These are phyloP conservation scores for Petrea volubilis DNA, from an alignment of 257 asterid genomes.

Conservation along the genomic window DNA sequence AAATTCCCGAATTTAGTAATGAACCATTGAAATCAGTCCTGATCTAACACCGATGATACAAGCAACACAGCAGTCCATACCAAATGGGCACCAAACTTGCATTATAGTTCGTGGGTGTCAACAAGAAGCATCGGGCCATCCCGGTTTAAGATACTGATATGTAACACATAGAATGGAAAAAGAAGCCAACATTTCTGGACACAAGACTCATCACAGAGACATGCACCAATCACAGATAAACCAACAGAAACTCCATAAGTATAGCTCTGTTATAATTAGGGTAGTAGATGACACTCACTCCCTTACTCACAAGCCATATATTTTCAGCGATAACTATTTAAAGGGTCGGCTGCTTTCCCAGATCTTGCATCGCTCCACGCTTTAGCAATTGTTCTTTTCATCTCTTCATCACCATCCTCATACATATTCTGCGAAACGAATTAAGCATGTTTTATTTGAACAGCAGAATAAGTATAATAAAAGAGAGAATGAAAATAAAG, in stretches of 20 bases:
- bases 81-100: neutral
- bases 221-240: neutral
- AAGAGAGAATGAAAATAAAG: neutral
- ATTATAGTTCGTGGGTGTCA: neutral
- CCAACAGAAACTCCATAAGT: too few species aligned
- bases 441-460: neutral
- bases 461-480: neutral
- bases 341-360: conserved; percentile 70
- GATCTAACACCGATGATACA: neutral
- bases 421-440: conserved; percentile 67
- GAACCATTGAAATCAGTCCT: neutral
- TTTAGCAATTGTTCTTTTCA: conserved; percentile 82
- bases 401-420: conserved; percentile 86
- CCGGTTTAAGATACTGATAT: neutral
- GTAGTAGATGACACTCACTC: neutral
- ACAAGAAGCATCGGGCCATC: neutral
- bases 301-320: neutral
- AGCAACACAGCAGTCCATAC: neutral
- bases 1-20: neutral
- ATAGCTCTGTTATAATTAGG: neutral
- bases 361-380: conserved; percentile 92
- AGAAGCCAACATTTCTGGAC: neutral
- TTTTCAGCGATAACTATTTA: conserved; percentile 43
- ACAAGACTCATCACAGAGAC: neutral
- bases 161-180: neutral